Percentiles rank a stretch among this genome's conserved stretches.
Conservation (phyloP, 2,329 filamentous ascomycete genomes). For the Pseudocercospora eumusae region DNA sequence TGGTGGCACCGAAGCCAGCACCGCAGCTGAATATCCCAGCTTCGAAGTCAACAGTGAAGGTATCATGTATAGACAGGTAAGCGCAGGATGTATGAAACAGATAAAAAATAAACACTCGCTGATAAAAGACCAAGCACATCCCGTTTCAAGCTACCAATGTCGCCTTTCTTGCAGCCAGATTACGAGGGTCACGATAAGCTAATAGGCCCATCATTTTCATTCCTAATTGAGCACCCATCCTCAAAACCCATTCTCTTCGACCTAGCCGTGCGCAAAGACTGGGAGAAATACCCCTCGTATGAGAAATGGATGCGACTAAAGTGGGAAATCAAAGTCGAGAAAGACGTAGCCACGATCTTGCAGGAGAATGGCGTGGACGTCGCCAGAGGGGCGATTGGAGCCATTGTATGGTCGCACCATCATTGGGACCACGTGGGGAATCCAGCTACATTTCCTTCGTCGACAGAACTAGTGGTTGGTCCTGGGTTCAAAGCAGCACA, state of each 20-base stretch:
- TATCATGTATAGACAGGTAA: slow-evolving; percentile 42
- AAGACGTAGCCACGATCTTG: slow-evolving; percentile 48
- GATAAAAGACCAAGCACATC: slow-evolving; percentile 33
- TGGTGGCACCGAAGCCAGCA: slow-evolving; percentile 34
- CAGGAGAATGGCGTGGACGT: slow-evolving; percentile 45
- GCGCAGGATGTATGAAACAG: not conserved
- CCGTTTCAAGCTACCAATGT: slow-evolving; percentile 37
- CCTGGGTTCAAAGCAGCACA: slow-evolving; percentile 49
- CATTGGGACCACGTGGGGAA: slow-evolving; percentile 46
- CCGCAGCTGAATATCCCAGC: slow-evolving; percentile 39
- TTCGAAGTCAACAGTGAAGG: slow-evolving; percentile 38
- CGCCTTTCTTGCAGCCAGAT: slow-evolving; percentile 42
- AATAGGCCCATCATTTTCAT: slow-evolving; percentile 48
- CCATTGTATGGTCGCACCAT: slow-evolving; percentile 41
- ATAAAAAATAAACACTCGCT: not conserved
- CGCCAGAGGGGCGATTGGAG: slow-evolving; percentile 39
- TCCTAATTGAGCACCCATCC: slow-evolving; percentile 52
- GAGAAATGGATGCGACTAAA: slow-evolving; percentile 37
- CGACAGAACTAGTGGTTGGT: slow-evolving; percentile 51
- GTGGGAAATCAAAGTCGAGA: slow-evolving; percentile 45
- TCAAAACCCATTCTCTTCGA: slow-evolving; percentile 50
- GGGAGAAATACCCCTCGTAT: slow-evolving; percentile 42
- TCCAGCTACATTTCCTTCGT: slow-evolving; percentile 46
- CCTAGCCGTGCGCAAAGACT: slow-evolving; percentile 52
- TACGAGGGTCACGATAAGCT: slow-evolving; percentile 44